Percentiles rank a stretch among this genome's conserved stretches.
phyloP scores from a whole-genome alignment of 2,329 filamentous ascomycete genomes.

The Fusarium scirpi region DNA sequence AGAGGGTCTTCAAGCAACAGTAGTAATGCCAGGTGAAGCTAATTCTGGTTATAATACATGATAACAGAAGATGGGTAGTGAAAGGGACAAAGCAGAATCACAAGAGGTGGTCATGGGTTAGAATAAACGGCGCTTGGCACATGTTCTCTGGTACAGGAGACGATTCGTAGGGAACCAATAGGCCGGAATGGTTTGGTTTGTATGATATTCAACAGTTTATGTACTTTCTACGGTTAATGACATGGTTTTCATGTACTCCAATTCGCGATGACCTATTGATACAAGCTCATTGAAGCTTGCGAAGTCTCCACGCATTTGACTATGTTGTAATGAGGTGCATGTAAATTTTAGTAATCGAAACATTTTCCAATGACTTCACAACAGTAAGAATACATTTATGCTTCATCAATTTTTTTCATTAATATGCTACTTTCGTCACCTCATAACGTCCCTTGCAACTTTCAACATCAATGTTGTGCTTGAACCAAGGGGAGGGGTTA shows the following conservation, averaged over 20 bases:
- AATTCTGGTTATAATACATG: constrained; percentile 22
- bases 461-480: constrained; percentile 29
- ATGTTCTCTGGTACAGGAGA: constrained; percentile 23
- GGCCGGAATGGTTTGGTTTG: constrained; percentile 24
- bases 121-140: constrained; percentile 32
- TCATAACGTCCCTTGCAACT: constrained; percentile 34
- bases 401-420: constrained; percentile 42
- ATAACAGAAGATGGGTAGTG: background rate
- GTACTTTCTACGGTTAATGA: constrained; percentile 39
- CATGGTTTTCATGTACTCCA: constrained; percentile 19
- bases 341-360: background rate
- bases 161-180: constrained; percentile 14
- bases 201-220: constrained; percentile 37
- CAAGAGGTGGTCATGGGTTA: constrained; percentile 31
- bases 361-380: background rate
- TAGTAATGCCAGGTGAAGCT: background rate
- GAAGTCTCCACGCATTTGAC: background rate
- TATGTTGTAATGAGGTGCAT: background rate
- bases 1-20: background rate
- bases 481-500: constrained; percentile 23
- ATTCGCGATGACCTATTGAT: background rate
- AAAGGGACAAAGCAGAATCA: constrained; percentile 1
- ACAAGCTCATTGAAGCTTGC: background rate
- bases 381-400: background rate
- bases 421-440: constrained; percentile 45